phyloP scores from a whole-genome alignment of 2,329 filamentous ascomycete species.

The Elsinoe batatas region DNA sequence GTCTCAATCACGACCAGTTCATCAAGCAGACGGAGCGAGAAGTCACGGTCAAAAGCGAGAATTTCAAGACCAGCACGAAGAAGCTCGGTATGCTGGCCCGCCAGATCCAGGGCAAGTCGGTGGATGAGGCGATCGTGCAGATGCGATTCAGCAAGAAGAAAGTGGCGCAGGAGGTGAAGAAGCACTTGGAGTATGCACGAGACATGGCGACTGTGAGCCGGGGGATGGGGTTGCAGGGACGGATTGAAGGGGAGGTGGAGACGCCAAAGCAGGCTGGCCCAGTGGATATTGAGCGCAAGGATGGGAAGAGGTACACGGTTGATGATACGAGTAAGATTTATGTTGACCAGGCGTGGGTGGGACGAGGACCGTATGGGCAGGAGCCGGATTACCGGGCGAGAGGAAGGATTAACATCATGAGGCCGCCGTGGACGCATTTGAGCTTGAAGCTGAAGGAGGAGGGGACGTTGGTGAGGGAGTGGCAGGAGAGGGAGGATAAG shows the following conservation, averaged over 20 bases:
- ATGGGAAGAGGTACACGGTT: slow-evolving; percentile 62
- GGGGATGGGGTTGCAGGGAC: slow-evolving; percentile 66
- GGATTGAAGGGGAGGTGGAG: slow-evolving; percentile 16
- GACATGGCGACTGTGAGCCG: slow-evolving; percentile 69
- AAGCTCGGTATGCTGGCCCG: slow-evolving; percentile 78
- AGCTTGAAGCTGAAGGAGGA: slow-evolving; percentile 83
- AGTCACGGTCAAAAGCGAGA: slow-evolving; percentile 52
- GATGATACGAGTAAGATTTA: slow-evolving; percentile 74
- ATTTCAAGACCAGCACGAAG: slow-evolving; percentile 78
- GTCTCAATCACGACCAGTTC: slow-evolving; percentile 54
- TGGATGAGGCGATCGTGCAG: slow-evolving; percentile 87
- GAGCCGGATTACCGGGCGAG: slow-evolving; percentile 64
- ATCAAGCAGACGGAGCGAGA: slow-evolving; percentile 58
- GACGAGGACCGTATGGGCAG: slow-evolving; percentile 55
- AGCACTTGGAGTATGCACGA: slow-evolving; percentile 69
- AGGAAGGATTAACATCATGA: slow-evolving; percentile 58
- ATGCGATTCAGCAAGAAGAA: slow-evolving; percentile 96
- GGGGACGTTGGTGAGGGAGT: slow-evolving; percentile 72
- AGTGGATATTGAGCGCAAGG: slow-evolving; percentile 59
- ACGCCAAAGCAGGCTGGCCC: slow-evolving; percentile 25
- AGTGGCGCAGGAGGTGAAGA: slow-evolving; percentile 67
- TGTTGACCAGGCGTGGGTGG: slow-evolving; percentile 87
- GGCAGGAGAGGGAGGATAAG: slow-evolving; percentile 68
- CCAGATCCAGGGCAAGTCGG: slow-evolving; percentile 85
- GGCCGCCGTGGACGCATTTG: slow-evolving; percentile 65